Evolutionary conservation across 2,329 filamentous ascomycete species (phyloP).

Genomic region (Rugonectria rugulosa): DNA sequence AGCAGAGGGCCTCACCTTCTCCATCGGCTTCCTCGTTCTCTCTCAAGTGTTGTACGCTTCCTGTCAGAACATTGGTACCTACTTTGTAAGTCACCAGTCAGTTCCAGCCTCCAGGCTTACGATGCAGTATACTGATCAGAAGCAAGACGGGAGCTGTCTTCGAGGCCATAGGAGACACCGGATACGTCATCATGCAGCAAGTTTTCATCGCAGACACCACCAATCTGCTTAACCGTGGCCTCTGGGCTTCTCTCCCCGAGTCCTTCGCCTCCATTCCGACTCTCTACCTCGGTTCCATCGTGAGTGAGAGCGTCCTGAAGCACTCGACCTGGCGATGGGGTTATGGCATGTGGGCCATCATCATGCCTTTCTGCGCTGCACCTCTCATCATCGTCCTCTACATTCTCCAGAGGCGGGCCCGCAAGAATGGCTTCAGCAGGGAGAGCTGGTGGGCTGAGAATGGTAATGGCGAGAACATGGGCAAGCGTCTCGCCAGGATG

Average conservation of each 20-base stretch:
- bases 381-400: slow-evolving; percentile 44
- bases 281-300: slow-evolving; percentile 41
- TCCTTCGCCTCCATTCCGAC: slow-evolving; percentile 43
- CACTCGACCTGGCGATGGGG: slow-evolving; percentile 52
- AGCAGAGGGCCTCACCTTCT: slow-evolving; percentile 58
- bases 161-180: slow-evolving; percentile 24
- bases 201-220: slow-evolving; percentile 70
- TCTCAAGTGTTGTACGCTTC: slow-evolving; percentile 66
- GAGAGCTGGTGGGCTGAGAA: slow-evolving; percentile 26
- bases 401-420: slow-evolving; percentile 41
- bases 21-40: slow-evolving; percentile 42
- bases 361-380: slow-evolving; percentile 44
- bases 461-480: slow-evolving; percentile 25
- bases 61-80: slow-evolving; percentile 60
- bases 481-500: slow-evolving; percentile 31
- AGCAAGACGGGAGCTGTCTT: slow-evolving; percentile 48
- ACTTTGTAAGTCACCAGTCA: slow-evolving; percentile 46
- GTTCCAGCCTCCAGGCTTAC: too few relatives aligned
- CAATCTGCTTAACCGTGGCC: slow-evolving; percentile 65
- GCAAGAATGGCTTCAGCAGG: slow-evolving; percentile 29
- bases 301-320: slow-evolving; percentile 45
- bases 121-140: too few relatives aligned
- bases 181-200: slow-evolving; percentile 44
- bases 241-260: slow-evolving; percentile 67
- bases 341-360: slow-evolving; percentile 51